Evolutionary conservation across 306 rosid genomes (phyloP), one percentile per base, ranked within the genome.

Genomic region (Myrica gale): DNA sequence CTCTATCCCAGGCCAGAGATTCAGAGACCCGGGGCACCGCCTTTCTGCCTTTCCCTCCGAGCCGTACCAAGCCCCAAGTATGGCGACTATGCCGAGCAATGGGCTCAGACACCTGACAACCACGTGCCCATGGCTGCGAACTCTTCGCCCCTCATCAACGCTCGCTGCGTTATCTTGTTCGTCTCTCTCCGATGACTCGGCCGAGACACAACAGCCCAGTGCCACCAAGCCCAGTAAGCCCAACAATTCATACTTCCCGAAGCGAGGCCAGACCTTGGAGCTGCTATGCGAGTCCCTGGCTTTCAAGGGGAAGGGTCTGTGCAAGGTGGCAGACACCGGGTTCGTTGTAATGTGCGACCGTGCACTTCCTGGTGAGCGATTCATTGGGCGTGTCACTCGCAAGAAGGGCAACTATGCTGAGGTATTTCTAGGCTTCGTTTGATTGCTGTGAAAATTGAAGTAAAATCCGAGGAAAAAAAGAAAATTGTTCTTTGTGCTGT

Each of bases 261-360:
- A 90, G 87, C 92, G 98, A 7, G 95, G 96, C 61, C 96, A 95
- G 71, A 92, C 90, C 20, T 21, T 95, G 37, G 98, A 95, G 71
- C 76, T 95, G 72, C 93, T 89, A 0, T 92, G 98, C 42, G 97
- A 92, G 77, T 90, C 96, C 6, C 83, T 92, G 68, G 97, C 93
- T 50, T 92, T 82, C 85, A 95, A 95, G 62, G 98, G 97, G 15
- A 92, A 95, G 69, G 98, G 98, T 7, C 84, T 92, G 5, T 95
- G 98, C 80, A 95, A 90, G 78, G 97, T 92, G 53, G 72, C 88
- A 0, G 86, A 88, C 16, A 85, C 97, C 17, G 97, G 98, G 23
- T 95, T 89, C 73, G 90, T 92, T 26, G 96, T 95, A 71, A 83
- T 95, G 88, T 90, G 97, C 68, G 97, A 95, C 89, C 97, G 96